A percentile compares a stretch with the other conserved stretches of the same genome.
Conservation (phyloP, 768 basidiomycete species). For the Boletus subcaerulescens region DNA sequence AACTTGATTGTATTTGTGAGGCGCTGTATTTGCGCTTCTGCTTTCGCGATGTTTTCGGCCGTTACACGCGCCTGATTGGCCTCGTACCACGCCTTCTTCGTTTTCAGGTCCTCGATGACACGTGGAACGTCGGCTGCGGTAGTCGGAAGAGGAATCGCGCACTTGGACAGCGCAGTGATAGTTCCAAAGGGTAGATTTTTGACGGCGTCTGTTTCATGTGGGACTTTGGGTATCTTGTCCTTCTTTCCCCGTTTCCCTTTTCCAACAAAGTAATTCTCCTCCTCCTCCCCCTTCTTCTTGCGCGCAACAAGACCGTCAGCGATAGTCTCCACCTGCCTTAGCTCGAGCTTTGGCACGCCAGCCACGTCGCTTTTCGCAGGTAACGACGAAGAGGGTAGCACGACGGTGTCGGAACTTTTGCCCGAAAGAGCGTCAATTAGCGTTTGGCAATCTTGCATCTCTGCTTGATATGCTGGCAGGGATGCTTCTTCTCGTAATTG, state of each 20-base stretch:
- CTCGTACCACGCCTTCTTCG: constrained; percentile 93
- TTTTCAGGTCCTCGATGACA: constrained; percentile 85
- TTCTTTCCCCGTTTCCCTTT: constrained; percentile 68
- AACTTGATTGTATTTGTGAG: constrained; percentile 46
- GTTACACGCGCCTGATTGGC: constrained; percentile 86
- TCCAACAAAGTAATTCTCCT: constrained; percentile 77
- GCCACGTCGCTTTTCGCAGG: constrained; percentile 44
- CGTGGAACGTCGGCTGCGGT: constrained; percentile 74
- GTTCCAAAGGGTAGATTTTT: constrained; percentile 79
- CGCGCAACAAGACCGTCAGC: constrained; percentile 64
- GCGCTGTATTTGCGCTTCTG: constrained; percentile 69
- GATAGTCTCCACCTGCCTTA: constrained; percentile 75
- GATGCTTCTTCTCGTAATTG: constrained; percentile 89
- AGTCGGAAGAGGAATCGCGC: constrained; percentile 89
- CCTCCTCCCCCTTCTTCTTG: constrained; percentile 93
- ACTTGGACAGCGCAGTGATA: constrained; percentile 77
- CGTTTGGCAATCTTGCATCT: constrained; percentile 96
- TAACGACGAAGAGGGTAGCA: constrained; percentile 41
- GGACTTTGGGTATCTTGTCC: constrained; percentile 39
- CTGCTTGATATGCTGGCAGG: constrained; percentile 82
- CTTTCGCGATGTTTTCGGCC: constrained; percentile 76
- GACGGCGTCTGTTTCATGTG: constrained; percentile 36
- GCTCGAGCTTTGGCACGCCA: constrained; percentile 77
- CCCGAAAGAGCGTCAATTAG: constrained; percentile 83
- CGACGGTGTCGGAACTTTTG: constrained; percentile 47